Base-by-base conservation (phyloP, 139 green algal genomes). In the Cymbomonas tetramitiformis region DNA sequence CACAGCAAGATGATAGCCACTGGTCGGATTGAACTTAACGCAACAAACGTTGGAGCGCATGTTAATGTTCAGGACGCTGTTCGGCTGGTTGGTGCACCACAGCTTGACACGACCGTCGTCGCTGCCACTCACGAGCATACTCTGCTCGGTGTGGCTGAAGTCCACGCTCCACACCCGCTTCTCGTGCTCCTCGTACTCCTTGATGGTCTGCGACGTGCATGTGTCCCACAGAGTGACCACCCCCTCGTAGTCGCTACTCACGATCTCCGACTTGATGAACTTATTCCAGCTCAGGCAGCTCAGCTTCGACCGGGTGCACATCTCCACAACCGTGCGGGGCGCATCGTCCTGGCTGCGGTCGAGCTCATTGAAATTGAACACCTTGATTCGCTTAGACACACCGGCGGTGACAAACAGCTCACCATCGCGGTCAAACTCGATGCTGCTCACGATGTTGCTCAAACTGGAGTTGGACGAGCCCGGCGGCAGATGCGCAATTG, bases 11-110 rank as follows among this genome's bases (percentile, higher is more conserved):
- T 81, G 38, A 58, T 94, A 69, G 23, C 43, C 19, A 29, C 68
- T 59, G 1, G 23, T 46, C 0, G 88, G 86, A 56, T 75, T 81
- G 73, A 71, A 96, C 48, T 85, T 70, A 7, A 94, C 79, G 46
- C 70, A 79, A 81, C 89, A 97, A 49, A 96, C 90, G 61, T 95
- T 95, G 51, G 83, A 83, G 9, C 74, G 69, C 29, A 90, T 63
- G 51, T 79, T 63, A 7, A 95, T 71, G 21, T 71, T 71, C 1
- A 72, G 54, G 7, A 80, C 56, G 26, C 65, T 69, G 6, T 24
- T 75, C 52, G 36, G 55, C 31, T 70, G 56, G 9, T 43, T 18
- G 8, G 50, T 64, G 39, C 33, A 65, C 70, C 70, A 78, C 2
- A 77, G 33, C 61, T 77, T 77, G 23, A 73, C 71, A 69, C 68